Evolutionary conservation across 441 rosid genomes (phyloP).

Genomic region (Erysimum cheiri): DNA sequence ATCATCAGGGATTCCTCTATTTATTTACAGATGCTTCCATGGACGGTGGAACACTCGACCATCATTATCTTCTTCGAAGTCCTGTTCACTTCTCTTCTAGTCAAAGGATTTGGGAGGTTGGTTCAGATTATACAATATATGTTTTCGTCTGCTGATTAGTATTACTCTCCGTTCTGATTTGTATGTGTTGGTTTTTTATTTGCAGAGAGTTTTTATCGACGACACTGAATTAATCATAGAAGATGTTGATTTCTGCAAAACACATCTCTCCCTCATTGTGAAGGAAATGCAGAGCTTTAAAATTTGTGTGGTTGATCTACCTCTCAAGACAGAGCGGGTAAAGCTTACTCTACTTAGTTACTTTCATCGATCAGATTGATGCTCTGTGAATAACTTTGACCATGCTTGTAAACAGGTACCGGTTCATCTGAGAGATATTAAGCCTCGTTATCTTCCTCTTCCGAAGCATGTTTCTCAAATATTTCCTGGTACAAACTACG

Average conservation of each 20-base stretch:
- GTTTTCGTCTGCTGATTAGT: conserved; percentile 11
- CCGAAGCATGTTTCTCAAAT: conserved; percentile 79
- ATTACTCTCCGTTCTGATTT: conserved; percentile 5
- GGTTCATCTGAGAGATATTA: conserved; percentile 63
- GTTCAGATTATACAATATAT: conserved; percentile 40
- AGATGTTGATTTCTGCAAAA: conserved; percentile 89
- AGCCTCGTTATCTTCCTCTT: conserved; percentile 80
- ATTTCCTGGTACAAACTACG: conserved; percentile 88
- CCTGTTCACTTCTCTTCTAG: conserved; percentile 54
- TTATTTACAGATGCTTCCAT: conserved; percentile 82
- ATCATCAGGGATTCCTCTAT: conserved; percentile 85
- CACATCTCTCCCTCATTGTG: conserved; percentile 66
- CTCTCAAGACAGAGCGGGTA: conserved; percentile 68
- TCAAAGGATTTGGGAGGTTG: conserved; percentile 86
- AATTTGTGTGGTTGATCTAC: conserved; percentile 81
- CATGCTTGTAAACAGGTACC: conserved; percentile 54
- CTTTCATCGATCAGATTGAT: conserved; percentile 20
- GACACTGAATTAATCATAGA: conserved; percentile 61
- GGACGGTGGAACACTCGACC: conserved; percentile 60
- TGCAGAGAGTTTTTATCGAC: conserved; percentile 68
- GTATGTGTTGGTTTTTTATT: conserved; percentile 28
- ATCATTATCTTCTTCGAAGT: conserved; percentile 80
- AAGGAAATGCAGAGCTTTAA: conserved; percentile 61
- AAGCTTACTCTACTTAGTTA: conserved; percentile 31
- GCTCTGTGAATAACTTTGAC: conserved; percentile 31